Percentiles rank a stretch among this genome's conserved stretches.
These are phyloP conservation scores for Fomitiporia mediterranea DNA, from an alignment of 1,284 basidiomycete species.

Conservation along the genomic window DNA sequence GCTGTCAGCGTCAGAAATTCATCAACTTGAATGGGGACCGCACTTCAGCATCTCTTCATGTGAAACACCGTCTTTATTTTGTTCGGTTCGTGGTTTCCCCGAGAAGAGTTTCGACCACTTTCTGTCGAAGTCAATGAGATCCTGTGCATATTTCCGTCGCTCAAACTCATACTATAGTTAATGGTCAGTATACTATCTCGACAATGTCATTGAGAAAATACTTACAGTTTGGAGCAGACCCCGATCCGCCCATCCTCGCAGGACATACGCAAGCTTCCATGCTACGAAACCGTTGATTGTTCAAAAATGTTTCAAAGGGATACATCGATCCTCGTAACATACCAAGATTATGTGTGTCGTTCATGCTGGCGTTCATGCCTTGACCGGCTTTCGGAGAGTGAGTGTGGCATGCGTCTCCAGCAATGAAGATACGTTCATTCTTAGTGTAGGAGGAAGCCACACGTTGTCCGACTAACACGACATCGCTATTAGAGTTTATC, in stretches of 20 bases:
- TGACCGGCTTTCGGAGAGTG: conserved; percentile 79
- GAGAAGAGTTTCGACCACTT: conserved; percentile 73
- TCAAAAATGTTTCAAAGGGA: not conserved
- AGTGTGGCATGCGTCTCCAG: conserved; percentile 79
- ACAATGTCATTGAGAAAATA: conserved; percentile 1
- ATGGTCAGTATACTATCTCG: not conserved
- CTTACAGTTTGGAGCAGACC: conserved; percentile 68
- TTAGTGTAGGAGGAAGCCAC: conserved; percentile 66
- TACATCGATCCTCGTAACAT: conserved; percentile 16
- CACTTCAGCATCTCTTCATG: conserved; percentile 62
- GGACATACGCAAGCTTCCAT: conserved; percentile 75
- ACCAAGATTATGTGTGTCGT: conserved; percentile 77
- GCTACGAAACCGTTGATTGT: conserved; percentile 32
- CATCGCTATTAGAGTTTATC: not conserved
- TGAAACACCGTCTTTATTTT: conserved; percentile 56
- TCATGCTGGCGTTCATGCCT: conserved; percentile 81
- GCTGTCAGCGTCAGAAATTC: not conserved
- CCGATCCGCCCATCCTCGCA: conserved; percentile 63
- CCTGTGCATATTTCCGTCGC: conserved; percentile 68
- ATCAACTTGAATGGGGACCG: conserved; percentile 20
- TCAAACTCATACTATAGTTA: conserved; percentile 60
- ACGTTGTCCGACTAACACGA: conserved; percentile 58
- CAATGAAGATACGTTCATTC: conserved; percentile 75
- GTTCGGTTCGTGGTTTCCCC: conserved; percentile 60
- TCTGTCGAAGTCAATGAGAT: conserved; percentile 79